phyloP scores from a whole-genome alignment of 2,329 filamentous ascomycete species.

The Beauveria scarabaeidicola region DNA sequence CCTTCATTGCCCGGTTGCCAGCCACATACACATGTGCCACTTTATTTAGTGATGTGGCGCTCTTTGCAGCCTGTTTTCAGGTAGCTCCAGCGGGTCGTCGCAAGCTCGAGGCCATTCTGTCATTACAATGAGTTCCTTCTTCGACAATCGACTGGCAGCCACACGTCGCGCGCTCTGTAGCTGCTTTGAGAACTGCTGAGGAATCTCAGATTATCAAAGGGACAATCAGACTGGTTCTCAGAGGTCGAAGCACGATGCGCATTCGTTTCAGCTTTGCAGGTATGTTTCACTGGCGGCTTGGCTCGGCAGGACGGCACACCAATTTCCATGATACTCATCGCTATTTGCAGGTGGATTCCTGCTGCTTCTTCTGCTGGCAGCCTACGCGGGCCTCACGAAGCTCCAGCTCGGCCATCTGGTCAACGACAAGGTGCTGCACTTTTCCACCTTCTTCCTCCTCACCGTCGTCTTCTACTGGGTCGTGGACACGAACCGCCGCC shows the following conservation, averaged over 20 bases:
- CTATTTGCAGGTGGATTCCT: conserved; percentile 54
- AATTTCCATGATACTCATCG: conserved; percentile 12
- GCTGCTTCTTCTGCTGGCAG: conserved; percentile 64
- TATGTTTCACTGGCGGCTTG: conserved; percentile 32
- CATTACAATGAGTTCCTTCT: not conserved
- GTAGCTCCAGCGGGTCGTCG: not conserved
- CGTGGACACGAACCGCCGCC: conserved; percentile 79
- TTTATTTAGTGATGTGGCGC: not conserved
- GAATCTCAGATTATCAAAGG: not conserved
- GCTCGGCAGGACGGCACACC: not conserved
- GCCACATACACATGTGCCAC: not conserved
- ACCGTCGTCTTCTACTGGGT: conserved; percentile 95
- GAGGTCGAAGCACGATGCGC: conserved; percentile 48
- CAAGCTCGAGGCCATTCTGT: not conserved
- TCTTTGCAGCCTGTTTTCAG: not conserved
- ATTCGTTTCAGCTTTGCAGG: conserved; percentile 85
- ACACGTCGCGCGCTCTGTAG: not conserved
- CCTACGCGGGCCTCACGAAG: conserved; percentile 69
- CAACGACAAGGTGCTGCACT: conserved; percentile 87
- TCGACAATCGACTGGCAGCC: not conserved
- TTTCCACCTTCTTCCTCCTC: conserved; percentile 80
- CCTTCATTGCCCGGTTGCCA: not conserved
- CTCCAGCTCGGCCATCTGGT: conserved; percentile 48
- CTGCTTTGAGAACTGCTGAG: conserved; percentile 1
- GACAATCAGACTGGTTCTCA: too few species aligned